These are phyloP conservation scores for Eragrostis tef DNA, from an alignment of 202 grass and related monocot genomes.

Conservation along the genomic window DNA sequence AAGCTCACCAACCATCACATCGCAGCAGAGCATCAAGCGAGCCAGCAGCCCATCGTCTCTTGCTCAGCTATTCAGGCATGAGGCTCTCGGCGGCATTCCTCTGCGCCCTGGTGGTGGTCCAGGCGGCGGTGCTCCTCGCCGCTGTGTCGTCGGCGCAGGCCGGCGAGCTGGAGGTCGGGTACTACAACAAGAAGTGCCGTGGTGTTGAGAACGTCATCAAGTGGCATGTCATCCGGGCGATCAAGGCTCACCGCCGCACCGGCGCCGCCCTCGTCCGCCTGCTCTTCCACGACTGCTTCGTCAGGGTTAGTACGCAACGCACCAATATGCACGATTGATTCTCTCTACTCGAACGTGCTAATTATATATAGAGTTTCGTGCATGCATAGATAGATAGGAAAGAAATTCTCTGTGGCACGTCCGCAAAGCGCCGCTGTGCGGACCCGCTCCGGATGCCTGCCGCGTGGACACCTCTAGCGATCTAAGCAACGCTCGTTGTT, in stretches of 20 bases:
- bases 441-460: no score
- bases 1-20: background rate
- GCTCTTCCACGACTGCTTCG: constrained; percentile 85
- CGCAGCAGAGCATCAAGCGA: background rate
- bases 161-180: constrained; percentile 36
- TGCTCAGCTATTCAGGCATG: constrained; percentile 36
- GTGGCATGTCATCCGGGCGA: constrained; percentile 41
- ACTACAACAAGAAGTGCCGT: constrained; percentile 53
- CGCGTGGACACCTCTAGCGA: no score
- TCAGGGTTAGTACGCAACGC: constrained; percentile 39
- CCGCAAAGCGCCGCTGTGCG: no score
- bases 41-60: background rate
- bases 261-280: constrained; percentile 60
- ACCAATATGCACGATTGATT: background rate
- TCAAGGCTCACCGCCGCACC: constrained; percentile 49
- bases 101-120: constrained; percentile 38
- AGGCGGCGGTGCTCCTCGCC: constrained; percentile 36
- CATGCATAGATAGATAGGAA: background rate
- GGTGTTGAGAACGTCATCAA: constrained; percentile 51
- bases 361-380: background rate
- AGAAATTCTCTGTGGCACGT: no score
- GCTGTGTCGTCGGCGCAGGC: constrained; percentile 18
- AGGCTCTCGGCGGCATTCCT: constrained; percentile 42
- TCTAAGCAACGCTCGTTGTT: no score
- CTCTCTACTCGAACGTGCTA: background rate